phyloP scores from a whole-genome alignment of 2,329 filamentous ascomycete genomes.

The Colletotrichum coccodes region DNA sequence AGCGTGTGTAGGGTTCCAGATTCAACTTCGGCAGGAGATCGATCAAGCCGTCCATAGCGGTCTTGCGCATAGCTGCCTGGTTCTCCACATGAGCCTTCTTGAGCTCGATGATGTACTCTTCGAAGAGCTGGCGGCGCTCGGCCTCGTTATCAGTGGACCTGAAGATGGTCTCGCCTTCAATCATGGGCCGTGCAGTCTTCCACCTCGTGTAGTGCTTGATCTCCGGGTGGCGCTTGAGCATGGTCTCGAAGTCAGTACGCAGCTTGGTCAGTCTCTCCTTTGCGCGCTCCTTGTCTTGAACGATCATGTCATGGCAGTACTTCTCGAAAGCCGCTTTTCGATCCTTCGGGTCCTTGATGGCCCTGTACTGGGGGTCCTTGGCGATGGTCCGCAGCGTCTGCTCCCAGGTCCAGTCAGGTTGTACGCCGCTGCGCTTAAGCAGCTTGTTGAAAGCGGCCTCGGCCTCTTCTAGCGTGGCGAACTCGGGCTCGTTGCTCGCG shows the following conservation, averaged over 20 bases:
- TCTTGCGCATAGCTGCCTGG: slow-evolving; percentile 77
- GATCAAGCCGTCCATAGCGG: slow-evolving; percentile 85
- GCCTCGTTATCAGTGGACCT: slow-evolving; percentile 87
- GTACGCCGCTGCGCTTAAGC: slow-evolving; percentile 84
- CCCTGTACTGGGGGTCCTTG: slow-evolving; percentile 91
- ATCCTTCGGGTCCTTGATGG: slow-evolving; percentile 91
- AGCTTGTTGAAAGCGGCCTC: slow-evolving; percentile 94
- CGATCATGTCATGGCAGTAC: slow-evolving; percentile 88
- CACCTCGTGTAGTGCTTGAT: slow-evolving; percentile 97
- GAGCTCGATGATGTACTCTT: slow-evolving; percentile 89
- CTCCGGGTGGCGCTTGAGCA: slow-evolving; percentile 96
- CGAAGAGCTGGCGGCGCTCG: slow-evolving; percentile 89
- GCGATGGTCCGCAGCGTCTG: slow-evolving; percentile 87
- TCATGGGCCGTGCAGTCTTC: slow-evolving; percentile 94
- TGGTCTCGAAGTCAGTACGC: slow-evolving; percentile 91
- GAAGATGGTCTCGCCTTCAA: slow-evolving; percentile 96
- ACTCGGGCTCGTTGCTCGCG: slow-evolving; percentile 79
- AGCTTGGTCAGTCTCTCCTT: slow-evolving; percentile 94
- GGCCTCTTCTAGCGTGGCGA: slow-evolving; percentile 83
- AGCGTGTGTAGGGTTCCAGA: slow-evolving; percentile 92
- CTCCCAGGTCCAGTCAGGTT: slow-evolving; percentile 93
- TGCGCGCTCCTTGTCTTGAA: slow-evolving; percentile 93
- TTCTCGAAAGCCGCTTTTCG: slow-evolving; percentile 93
- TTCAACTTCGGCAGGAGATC: slow-evolving; percentile 82
- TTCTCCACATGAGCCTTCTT: slow-evolving; percentile 83